Evolutionary conservation across 1,139 yeast species (phyloP), one percentile per base, ranked within the genome.

Genomic region (Pichia sp.): DNA sequence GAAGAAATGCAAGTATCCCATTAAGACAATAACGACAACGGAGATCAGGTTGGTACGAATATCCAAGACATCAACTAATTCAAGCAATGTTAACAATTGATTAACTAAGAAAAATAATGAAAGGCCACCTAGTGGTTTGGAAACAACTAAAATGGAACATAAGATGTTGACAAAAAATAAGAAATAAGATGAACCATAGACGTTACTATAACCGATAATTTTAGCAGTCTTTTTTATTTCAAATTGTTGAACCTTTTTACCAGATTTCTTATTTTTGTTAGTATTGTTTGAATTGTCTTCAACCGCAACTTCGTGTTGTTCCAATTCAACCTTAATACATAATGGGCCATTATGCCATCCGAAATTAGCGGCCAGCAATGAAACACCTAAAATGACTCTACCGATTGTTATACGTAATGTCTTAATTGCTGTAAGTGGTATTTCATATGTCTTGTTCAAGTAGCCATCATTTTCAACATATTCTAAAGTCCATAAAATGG

Each of bases 331-430:
- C 56, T 79, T 80, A 42, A 91, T 82, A 66, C 96, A 89, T 40
- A 90, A 67, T 4, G 96, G 94, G 2, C 96, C 96, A 59, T 83
- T 72, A 31, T 85, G 75, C 97, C 98, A 91, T 39, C 93, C 87
- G 56, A 83, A 74, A 60, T 86, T 85, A 2, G 91, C 94, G 14
- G 90, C 85, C 9, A 86, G 64, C 40, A 90, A 62, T 0, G 91
- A 68, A 11, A 84, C 71, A 24, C 91, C 88, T 40, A 90, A 72
- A 7, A 86, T 81, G 14, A 86, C 69, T 58, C 98, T 76, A 0
- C 96, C 88, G 11, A 85, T 67, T 0, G 89, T 81, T 43, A 85
- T 66, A 59, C 87, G 86, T 45, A 75, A 59, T 11, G 79, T 73
- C 45, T 74, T 73, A 17, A 80, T 46, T 44, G 73, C 58, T 22